Evolutionary conservation across 139 green algal genomes (phyloP).

Genomic region (Auxenochlorella protothecoides): DNA sequence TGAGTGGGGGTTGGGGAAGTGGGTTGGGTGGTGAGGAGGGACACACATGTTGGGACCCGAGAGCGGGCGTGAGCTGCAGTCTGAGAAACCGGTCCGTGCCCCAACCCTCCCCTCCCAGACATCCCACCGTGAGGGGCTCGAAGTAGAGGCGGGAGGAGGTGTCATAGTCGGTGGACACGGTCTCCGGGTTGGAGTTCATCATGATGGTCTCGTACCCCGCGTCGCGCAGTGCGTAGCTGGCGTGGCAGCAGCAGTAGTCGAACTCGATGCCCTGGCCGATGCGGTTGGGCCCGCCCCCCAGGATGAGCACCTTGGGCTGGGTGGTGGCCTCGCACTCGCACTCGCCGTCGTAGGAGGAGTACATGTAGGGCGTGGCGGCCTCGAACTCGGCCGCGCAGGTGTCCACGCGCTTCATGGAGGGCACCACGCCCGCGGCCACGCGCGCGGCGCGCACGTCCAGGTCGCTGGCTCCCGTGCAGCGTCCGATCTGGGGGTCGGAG

Average conservation of each 20-base stretch:
- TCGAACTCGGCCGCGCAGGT: slow-evolving; percentile 99
- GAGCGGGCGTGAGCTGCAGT: not conserved
- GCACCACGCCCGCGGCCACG: slow-evolving; percentile 61
- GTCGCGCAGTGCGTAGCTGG: slow-evolving; percentile 78
- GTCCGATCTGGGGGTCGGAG: slow-evolving; percentile 81
- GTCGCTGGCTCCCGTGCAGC: slow-evolving; percentile 1
- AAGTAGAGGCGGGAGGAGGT: slow-evolving; percentile 97
- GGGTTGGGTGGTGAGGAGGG: not conserved
- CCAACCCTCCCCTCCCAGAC: not conserved
- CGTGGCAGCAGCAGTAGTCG: slow-evolving; percentile 99
- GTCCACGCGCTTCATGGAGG: slow-evolving; percentile 93
- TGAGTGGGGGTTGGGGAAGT: not conserved
- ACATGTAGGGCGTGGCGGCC: slow-evolving; percentile 95
- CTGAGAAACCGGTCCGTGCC: not conserved
- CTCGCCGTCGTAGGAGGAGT: slow-evolving; percentile 81
- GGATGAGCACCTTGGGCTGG: slow-evolving; percentile 87
- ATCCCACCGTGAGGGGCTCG: slow-evolving; percentile 79
- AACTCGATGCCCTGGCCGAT: slow-evolving; percentile 99
- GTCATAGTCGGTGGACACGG: slow-evolving; percentile 98
- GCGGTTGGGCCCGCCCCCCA: slow-evolving; percentile 97
- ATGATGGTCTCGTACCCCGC: slow-evolving; percentile 98
- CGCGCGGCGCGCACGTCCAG: slow-evolving; percentile 13
- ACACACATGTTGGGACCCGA: not conserved
- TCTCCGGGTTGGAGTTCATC: slow-evolving; percentile 99
- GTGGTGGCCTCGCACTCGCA: slow-evolving; percentile 68